Base-by-base conservation (phyloP, 139 green algal species). In the Closterium sp. region DNA sequence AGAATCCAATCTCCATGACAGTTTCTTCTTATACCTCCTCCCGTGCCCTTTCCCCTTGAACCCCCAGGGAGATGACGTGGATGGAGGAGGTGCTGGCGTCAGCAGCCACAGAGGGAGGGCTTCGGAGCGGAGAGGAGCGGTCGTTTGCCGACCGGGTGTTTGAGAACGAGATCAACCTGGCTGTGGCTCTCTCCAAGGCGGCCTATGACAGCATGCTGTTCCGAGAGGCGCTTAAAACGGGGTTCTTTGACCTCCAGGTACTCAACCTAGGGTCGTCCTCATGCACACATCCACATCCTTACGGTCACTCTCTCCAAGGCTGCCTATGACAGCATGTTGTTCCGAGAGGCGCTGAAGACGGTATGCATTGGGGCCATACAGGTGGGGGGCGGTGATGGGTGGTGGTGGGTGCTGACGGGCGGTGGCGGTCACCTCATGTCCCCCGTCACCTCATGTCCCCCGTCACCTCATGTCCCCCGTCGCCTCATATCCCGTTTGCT, bases 261-360 rank as follows among this genome's bases (percentile, higher is more conserved):
- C n/a, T n/a, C n/a, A n/a, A n/a, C n/a, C n/a, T n/a, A n/a, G n/a
- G n/a, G n/a, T n/a, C n/a, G 36, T 19, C 16, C 32, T n/a, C 19
- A 21, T 83, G 64, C 64, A 83, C 64, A 83, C 64, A 83, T n/a
- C n/a, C n/a, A n/a, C n/a, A n/a, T n/a, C 89, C 94, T 96, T 7
- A 96, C 97, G 1, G 94, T 98, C 55, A 90, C 91, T 84, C 43
- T 38, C 12, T 95, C 95, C 0, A 30, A 95, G 32, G 38, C 88
- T 55, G 30, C 91, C 0, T 99, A 97, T 91, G 96, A 99, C 85
- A 93, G 91, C 33, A 96, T 99, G 95, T 91, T 98, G 91, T 99
- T 99, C 96, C 94, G 97, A 6, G 97, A 99, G 85, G 98, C 97
- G 2, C 95, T 99, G 30, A 98, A 99, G 94, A n/a, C n/a, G n/a